Evolutionary conservation across 345 rosid genomes (phyloP).

Genomic region (Syzygium jambos): DNA sequence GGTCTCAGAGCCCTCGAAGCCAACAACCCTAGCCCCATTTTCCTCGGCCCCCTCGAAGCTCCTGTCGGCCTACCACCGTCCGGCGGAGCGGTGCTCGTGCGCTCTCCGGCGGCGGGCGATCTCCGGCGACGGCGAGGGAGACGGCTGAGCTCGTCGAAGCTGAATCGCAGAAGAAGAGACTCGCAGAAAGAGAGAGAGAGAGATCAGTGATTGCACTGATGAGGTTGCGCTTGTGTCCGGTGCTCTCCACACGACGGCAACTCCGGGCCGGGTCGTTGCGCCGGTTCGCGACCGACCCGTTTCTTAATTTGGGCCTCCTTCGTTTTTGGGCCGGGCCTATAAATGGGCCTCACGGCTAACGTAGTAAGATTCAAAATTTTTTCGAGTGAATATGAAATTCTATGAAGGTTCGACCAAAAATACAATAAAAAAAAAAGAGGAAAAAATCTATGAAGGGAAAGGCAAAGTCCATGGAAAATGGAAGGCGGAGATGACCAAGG

Average conservation of each 20-base stretch:
- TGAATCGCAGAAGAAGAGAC: background rate
- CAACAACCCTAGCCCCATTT: slow-evolving; percentile 70
- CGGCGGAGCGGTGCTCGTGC: background rate
- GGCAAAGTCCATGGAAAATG: background rate
- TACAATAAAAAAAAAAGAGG: too few relatives aligned
- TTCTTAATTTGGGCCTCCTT: background rate
- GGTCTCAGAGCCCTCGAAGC: slow-evolving; percentile 60
- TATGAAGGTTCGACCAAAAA: too few relatives aligned
- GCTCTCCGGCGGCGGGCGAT: background rate
- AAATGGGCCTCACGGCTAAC: background rate
- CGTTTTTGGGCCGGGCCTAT: background rate
- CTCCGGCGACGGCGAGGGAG: background rate
- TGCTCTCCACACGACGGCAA: background rate
- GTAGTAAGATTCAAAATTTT: background rate
- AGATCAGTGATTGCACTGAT: background rate
- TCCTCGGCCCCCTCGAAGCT: background rate
- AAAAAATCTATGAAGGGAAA: too few relatives aligned
- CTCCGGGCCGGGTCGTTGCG: background rate
- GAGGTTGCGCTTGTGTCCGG: background rate
- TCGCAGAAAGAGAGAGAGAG: background rate
- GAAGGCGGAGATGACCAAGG: background rate
- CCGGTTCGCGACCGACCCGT: background rate
- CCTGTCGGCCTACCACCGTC: background rate
- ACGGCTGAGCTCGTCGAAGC: background rate
- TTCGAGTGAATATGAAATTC: background rate